These are phyloP conservation scores for Mortierella sp. DNA, from an alignment of 371 early-diverging fungal genomes.

Conservation along the genomic window DNA sequence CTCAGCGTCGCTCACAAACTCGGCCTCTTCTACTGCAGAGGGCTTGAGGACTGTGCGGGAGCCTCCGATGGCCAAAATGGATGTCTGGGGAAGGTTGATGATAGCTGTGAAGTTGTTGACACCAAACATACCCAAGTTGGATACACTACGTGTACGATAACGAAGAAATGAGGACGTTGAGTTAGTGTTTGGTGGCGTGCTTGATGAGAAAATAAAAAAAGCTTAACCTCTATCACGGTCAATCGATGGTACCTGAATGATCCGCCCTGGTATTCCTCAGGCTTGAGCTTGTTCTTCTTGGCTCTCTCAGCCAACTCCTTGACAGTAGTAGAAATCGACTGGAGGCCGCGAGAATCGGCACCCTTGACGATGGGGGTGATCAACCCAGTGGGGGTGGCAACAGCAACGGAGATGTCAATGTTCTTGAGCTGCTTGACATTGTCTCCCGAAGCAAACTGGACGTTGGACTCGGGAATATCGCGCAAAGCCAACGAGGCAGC, in stretches of 20 bases:
- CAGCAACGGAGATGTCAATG: slow-evolving; percentile 94
- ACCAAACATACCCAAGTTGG: slow-evolving; percentile 97
- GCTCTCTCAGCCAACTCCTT: slow-evolving; percentile 78
- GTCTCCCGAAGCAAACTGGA: slow-evolving; percentile 61
- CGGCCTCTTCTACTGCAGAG: slow-evolving; percentile 47
- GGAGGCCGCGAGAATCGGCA: slow-evolving; percentile 85
- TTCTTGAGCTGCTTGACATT: slow-evolving; percentile 67
- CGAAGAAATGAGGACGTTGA: slow-evolving; percentile 66
- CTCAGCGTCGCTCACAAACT: slow-evolving; percentile 43
- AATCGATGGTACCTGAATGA: slow-evolving; percentile 44
- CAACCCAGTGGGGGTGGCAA: slow-evolving; percentile 96
- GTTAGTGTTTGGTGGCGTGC: neutral
- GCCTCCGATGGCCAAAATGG: slow-evolving; percentile 86
- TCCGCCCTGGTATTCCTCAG: slow-evolving; percentile 61
- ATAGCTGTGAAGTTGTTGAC: slow-evolving; percentile 95
- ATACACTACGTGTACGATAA: slow-evolving; percentile 75
- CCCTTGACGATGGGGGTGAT: slow-evolving; percentile 89
- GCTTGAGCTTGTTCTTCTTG: slow-evolving; percentile 70
- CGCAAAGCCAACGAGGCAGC: slow-evolving; percentile 83
- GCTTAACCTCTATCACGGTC: neutral
- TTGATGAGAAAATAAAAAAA: neutral
- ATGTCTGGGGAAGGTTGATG: slow-evolving; percentile 94
- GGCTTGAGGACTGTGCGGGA: slow-evolving; percentile 56
- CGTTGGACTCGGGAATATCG: slow-evolving; percentile 79
- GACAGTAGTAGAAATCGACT: slow-evolving; percentile 85